Conservation (phyloP, 495 filamentous ascomycete species). For the Talaromyces trachyspermus region DNA sequence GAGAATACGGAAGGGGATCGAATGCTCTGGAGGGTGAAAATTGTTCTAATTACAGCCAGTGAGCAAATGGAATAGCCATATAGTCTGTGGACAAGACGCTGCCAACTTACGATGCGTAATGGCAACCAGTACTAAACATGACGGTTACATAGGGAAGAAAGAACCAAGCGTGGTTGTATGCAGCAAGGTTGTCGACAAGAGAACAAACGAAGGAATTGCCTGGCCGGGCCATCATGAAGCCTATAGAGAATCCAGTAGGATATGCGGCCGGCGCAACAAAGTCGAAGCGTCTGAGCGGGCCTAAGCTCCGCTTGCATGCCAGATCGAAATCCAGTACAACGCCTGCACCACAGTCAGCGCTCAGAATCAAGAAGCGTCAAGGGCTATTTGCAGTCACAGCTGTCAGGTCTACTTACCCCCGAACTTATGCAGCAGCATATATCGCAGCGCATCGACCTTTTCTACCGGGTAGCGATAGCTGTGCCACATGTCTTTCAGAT, state of each 20-base stretch:
- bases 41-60: constrained; percentile 10
- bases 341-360: constrained; percentile 6
- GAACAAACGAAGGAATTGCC: constrained; percentile 24
- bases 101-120: constrained; percentile 28
- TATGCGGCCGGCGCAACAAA: constrained; percentile 33
- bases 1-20: constrained; percentile 29
- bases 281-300: constrained; percentile 30
- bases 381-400: too few relatives aligned
- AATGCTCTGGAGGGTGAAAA: constrained; percentile 26
- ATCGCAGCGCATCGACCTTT: constrained; percentile 63
- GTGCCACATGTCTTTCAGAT: constrained; percentile 62
- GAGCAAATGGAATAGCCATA: not conserved
- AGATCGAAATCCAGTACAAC: constrained; percentile 37
- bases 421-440: constrained; percentile 61
- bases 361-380: too few relatives aligned
- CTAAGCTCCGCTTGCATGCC: constrained; percentile 29
- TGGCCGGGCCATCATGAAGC: constrained; percentile 35
- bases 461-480: constrained; percentile 59
- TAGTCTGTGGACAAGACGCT: not conserved
- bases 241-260: constrained; percentile 32
- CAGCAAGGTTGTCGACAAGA: constrained; percentile 21
- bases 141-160: constrained; percentile 32
- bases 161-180: constrained; percentile 32
- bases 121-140: constrained; percentile 39
- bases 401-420: constrained; percentile 51